Conservation (phyloP, 1,284 basidiomycete species). For the Sanghuangporus baumii region DNA sequence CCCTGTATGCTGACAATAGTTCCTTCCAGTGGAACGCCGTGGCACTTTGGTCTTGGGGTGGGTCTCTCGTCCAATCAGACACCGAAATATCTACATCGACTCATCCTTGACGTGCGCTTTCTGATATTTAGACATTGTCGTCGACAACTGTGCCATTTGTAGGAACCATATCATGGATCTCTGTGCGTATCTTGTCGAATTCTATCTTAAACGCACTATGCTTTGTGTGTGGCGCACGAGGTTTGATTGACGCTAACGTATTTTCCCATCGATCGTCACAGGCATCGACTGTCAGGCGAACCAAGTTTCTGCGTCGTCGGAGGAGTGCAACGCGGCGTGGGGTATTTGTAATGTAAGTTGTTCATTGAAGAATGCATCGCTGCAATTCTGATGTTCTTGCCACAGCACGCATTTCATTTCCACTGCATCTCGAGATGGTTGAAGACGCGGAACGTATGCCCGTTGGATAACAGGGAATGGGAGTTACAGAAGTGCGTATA, state of each 20-base stretch:
- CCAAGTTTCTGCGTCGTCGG: conserved; percentile 92
- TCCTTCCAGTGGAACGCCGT: conserved; percentile 87
- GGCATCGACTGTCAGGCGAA: conserved; percentile 99
- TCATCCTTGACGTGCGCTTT: background rate
- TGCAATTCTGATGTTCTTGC: background rate
- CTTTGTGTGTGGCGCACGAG: conserved; percentile 1
- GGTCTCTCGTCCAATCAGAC: conserved; percentile 22
- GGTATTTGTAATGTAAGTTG: conserved; percentile 91
- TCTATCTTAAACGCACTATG: background rate
- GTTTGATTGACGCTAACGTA: conserved; percentile 10
- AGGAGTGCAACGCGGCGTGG: conserved; percentile 99
- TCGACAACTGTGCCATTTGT: conserved; percentile 95
- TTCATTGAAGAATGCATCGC: background rate
- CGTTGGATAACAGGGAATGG: conserved; percentile 96
- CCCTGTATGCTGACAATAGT: conserved; percentile 13
- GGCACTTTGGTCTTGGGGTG: conserved; percentile 95
- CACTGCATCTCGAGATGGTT: conserved; percentile 99
- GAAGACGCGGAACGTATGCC: conserved; percentile 98
- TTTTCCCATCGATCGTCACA: conserved; percentile 29
- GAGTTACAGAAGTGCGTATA: conserved; percentile 82
- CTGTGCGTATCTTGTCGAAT: conserved; percentile 52
- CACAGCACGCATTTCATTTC: conserved; percentile 98
- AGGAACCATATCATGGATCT: conserved; percentile 99
- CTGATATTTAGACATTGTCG: conserved; percentile 71
- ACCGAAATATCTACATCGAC: background rate